A percentile compares a stretch with the other conserved stretches of the same genome.
Evolutionary conservation across 2,329 filamentous ascomycete genomes (phyloP).

Genomic region (Penicillium sp.): DNA sequence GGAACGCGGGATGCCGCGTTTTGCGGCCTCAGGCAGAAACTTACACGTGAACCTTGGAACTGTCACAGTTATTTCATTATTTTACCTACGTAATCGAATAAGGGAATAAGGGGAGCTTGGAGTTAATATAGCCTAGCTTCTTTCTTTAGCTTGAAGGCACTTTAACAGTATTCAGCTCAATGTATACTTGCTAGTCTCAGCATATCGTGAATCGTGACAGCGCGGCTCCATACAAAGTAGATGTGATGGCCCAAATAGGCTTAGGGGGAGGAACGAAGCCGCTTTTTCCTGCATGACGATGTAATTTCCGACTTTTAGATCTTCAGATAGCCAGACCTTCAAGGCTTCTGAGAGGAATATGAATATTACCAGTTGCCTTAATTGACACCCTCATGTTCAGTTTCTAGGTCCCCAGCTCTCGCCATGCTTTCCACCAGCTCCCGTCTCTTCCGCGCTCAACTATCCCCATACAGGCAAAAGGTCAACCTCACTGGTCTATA

Average conservation of each 20-base stretch:
- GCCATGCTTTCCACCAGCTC: conserved; percentile 11
- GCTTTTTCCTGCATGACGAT: conserved; percentile 12
- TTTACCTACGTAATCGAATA: not conserved
- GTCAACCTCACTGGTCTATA: conserved; percentile 3
- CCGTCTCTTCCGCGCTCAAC: conserved; percentile 12
- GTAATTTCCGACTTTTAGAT: not conserved
- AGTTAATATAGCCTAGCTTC: too few species aligned
- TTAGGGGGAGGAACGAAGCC: conserved; percentile 9
- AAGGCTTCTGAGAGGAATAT: conserved; percentile 6
- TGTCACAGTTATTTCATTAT: not conserved
- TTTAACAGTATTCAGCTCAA: not conserved
- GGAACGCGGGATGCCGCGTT: conserved; percentile 4
- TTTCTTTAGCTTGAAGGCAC: not conserved
- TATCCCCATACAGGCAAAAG: conserved; percentile 10
- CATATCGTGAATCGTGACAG: not conserved
- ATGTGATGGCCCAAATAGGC: conserved; percentile 11
- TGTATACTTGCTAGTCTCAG: not conserved
- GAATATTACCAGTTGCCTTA: conserved; percentile 6
- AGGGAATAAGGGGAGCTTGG: too few species aligned
- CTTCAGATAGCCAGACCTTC: not conserved
- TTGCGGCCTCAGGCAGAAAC: conserved; percentile 1
- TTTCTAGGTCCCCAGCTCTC: not conserved
- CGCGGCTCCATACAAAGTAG: not conserved
- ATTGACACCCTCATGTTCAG: not conserved
- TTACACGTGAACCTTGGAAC: not conserved